Evolutionary conservation across 78 protist species (phyloP).

Genomic region (Chrysochromulina parva): DNA sequence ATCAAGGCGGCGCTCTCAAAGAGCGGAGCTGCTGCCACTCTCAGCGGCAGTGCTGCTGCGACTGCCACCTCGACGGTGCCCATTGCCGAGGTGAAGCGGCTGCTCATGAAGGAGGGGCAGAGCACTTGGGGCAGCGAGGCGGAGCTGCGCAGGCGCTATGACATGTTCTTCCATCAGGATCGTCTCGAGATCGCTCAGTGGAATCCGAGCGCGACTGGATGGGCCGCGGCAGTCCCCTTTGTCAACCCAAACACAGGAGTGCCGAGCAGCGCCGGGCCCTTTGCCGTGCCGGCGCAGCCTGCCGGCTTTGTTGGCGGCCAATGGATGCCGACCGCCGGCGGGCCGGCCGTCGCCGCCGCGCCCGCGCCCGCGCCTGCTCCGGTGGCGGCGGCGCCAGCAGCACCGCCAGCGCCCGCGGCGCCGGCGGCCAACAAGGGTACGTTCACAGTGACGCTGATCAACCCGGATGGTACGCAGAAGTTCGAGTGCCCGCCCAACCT

Average conservation of each 20-base stretch:
- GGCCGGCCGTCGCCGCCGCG: neutral
- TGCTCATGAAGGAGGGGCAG: neutral
- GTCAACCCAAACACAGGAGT: neutral
- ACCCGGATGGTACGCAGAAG: neutral
- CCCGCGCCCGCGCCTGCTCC: neutral
- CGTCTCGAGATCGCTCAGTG: no score
- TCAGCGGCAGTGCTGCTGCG: neutral
- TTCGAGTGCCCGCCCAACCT: neutral
- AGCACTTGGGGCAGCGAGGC: neutral
- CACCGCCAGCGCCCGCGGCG: neutral
- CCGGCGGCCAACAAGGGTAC: neutral
- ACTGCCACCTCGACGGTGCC: neutral
- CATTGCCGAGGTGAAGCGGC: neutral
- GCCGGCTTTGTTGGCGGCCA: neutral
- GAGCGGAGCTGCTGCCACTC: neutral
- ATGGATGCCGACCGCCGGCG: neutral
- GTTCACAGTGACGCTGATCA: neutral
- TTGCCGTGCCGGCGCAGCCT: neutral
- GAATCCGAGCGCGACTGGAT: no score
- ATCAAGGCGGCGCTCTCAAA: neutral
- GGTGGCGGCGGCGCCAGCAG: neutral
- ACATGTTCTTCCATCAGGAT: neutral
- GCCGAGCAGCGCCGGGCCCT: neutral
- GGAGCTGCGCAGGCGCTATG: neutral
- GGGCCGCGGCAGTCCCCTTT: no score